Percentiles rank a stretch among this genome's conserved stretches.
Conservation (phyloP, 2,329 filamentous ascomycete species). For the Talaromyces sp. region DNA sequence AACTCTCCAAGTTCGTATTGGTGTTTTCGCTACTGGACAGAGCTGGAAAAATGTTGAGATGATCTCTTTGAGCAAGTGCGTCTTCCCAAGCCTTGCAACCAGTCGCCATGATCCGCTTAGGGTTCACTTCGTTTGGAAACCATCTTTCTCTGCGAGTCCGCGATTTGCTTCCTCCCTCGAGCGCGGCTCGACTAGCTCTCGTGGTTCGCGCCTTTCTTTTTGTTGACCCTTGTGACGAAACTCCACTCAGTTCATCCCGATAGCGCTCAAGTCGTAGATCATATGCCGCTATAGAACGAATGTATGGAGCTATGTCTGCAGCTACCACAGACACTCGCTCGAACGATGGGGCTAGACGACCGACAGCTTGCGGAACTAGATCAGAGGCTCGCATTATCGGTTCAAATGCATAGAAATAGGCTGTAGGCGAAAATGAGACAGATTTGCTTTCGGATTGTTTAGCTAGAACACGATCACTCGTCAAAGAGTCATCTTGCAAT, state of each 20-base stretch:
- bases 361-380: constrained; percentile 31
- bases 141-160: constrained; percentile 68
- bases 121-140: constrained; percentile 63
- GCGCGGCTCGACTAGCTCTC: constrained; percentile 68
- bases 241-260: constrained; percentile 59
- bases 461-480: constrained; percentile 34
- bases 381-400: constrained; percentile 46
- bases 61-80: constrained; percentile 30
- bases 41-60: constrained; percentile 29
- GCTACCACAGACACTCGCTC: constrained; percentile 66
- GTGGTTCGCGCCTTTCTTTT: constrained; percentile 67
- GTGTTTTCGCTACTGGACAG: constrained; percentile 20
- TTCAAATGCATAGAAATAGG: constrained; percentile 51
- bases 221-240: constrained; percentile 59
- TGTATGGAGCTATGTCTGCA: constrained; percentile 80
- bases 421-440: constrained; percentile 30
- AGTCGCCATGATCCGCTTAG: constrained; percentile 63
- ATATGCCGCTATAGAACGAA: constrained; percentile 78
- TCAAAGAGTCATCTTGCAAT: constrained; percentile 8
- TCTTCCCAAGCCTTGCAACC: constrained; percentile 47
- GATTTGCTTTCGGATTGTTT: constrained; percentile 22
- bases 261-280: constrained; percentile 70
- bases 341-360: constrained; percentile 62
- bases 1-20: constrained; percentile 21
- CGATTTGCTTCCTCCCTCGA: constrained; percentile 69